Percentiles rank a stretch among this genome's conserved stretches.
Conservation (phyloP, 2,329 filamentous ascomycete species). For the Zasmidium cellare region DNA sequence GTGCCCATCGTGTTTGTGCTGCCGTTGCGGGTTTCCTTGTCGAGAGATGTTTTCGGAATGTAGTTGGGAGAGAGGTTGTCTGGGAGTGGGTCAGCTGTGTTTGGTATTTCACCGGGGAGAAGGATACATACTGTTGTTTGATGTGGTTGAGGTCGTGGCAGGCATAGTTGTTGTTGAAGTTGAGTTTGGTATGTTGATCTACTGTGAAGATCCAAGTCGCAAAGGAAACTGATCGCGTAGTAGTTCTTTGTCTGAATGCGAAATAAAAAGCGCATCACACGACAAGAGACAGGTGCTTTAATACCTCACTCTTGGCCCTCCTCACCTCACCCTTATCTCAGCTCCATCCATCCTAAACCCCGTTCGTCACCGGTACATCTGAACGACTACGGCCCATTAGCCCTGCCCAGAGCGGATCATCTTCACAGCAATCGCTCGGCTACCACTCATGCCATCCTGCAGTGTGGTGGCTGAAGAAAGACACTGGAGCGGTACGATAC, state of each 20-base stretch:
- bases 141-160: neutral
- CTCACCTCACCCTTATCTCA: neutral
- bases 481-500: neutral
- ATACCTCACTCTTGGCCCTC: neutral
- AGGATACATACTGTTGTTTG: neutral
- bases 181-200: neutral
- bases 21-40: neutral
- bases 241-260: neutral
- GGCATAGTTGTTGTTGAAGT: neutral
- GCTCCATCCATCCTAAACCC: neutral
- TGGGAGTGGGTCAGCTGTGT: neutral
- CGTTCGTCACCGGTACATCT: too few relatives aligned
- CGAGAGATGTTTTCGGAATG: neutral
- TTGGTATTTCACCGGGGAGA: neutral
- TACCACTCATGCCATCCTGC: too few relatives aligned
- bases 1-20: neutral
- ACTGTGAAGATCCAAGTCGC: neutral
- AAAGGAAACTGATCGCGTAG: neutral
- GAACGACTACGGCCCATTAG: neutral
- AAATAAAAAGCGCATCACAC: neutral
- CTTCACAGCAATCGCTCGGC: neutral
- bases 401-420: neutral
- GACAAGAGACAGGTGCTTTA: neutral
- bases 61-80: neutral
- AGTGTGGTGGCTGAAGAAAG: neutral